Evolutionary conservation across 2,329 filamentous ascomycete species (phyloP).

Genomic region (Lomentospora prolificans): DNA sequence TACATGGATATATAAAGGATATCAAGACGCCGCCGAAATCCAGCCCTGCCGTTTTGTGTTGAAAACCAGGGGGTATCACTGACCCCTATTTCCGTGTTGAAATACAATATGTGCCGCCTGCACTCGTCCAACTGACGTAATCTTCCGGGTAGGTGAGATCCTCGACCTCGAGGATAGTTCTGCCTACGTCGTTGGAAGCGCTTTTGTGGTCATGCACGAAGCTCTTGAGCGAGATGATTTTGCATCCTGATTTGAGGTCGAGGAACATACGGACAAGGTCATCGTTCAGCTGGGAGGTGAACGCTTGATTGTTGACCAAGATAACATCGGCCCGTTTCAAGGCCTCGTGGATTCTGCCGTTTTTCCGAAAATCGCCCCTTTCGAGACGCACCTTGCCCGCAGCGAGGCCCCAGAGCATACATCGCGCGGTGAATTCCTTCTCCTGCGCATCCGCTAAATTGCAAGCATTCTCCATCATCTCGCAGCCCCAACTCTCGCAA

Average conservation of each 20-base stretch:
- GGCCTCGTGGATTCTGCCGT: conserved; percentile 57
- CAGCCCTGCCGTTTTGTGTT: too few species aligned
- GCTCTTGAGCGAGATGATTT: conserved; percentile 83
- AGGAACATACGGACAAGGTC: conserved; percentile 80
- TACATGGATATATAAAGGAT: too few species aligned
- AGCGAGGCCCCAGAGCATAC: conserved; percentile 77
- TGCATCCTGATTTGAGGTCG: conserved; percentile 82
- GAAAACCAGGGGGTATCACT: not conserved
- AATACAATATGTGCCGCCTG: conserved; percentile 78
- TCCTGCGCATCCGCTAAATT: conserved; percentile 71
- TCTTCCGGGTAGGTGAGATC: conserved; percentile 49
- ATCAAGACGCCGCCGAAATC: too few species aligned
- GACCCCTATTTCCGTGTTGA: conserved; percentile 58
- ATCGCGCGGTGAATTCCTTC: conserved; percentile 74
- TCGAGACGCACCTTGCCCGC: conserved; percentile 73
- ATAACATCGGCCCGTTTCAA: conserved; percentile 87
- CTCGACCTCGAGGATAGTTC: conserved; percentile 71
- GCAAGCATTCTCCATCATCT: conserved; percentile 89
- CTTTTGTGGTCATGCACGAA: conserved; percentile 78
- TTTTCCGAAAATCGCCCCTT: conserved; percentile 74
- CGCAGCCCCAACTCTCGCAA: conserved; percentile 91
- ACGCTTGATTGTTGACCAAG: conserved; percentile 96
- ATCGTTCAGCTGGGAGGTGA: conserved; percentile 79
- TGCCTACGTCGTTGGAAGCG: conserved; percentile 67
- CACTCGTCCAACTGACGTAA: conserved; percentile 88